Evolutionary conservation across 2,329 filamentous ascomycete species (phyloP), one percentile per base, ranked within the genome.

Genomic region (Arthrinium phaeospermum): DNA sequence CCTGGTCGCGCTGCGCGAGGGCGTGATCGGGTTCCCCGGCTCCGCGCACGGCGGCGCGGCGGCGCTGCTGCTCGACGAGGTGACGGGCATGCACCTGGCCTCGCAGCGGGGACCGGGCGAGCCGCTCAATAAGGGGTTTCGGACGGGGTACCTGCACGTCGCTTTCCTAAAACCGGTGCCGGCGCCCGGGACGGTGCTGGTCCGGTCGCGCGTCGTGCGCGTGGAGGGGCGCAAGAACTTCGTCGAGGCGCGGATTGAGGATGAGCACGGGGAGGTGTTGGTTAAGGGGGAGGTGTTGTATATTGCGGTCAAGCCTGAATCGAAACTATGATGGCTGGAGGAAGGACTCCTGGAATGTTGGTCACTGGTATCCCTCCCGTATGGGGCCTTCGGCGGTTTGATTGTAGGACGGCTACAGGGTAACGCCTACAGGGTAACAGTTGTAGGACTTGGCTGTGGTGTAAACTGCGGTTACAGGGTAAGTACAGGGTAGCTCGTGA

Each of bases 21-120:
- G 82, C n/a, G 74, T 88, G 69, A 86, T 87, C 74, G 87, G 87
- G 4, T 83, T 84, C 72, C 81, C 85, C 1, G 72, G 80, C 7
- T 81, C 85, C 14, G 75, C 82, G 4, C 87, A 89, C 75, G 86
- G 87, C 14, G 87, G 87, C 1, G 83, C 88, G 41, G 81, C 84
- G 8, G 83, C 84, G 0, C 83, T 83, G 0, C 72, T 88, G 22
- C 75, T 89, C 37, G 87, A 89, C 73, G 86, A 89, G 75, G 76
- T 79, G 4, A 86, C 85, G 79, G 86, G 87, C 0, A 79, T 83
- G 0, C 73, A 86, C 53, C 78, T 87, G 34, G 79, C 77, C 19
- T 71, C 81, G 24, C 83, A 84, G 68, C 67, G 67, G 16, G 37
- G 30, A 3, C 49, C 71, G 8, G 49, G 16, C 0, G 4, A 64